A percentile compares a stretch with the other conserved stretches of the same genome.
phyloP scores from a whole-genome alignment of 1,284 basidiomycete genomes.

The Apiotrichum domesticum region DNA sequence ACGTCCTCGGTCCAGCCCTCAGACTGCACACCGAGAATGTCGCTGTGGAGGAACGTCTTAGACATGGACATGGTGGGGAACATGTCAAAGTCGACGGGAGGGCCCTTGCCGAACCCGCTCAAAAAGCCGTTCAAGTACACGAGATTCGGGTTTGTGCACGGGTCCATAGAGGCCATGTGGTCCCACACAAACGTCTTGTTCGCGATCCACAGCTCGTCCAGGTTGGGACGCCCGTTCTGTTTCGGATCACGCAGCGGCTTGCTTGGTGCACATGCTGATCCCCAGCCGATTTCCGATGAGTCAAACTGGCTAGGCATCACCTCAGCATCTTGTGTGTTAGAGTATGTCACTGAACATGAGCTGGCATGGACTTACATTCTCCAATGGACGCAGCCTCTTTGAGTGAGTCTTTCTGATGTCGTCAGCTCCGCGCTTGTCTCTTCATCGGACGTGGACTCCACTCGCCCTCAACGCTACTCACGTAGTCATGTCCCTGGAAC shows the following conservation, averaged over 20 bases:
- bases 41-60: conserved; percentile 55
- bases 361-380: conserved; percentile 32
- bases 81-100: conserved; percentile 50
- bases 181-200: conserved; percentile 38
- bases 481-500: conserved; percentile 43
- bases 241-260: conserved; percentile 33
- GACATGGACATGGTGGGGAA: conserved; percentile 56
- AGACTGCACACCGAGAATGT: conserved; percentile 57
- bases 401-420: conserved; percentile 24
- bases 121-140: conserved; percentile 56
- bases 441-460: too few species aligned
- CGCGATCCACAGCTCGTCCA: conserved; percentile 30
- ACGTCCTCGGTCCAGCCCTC: conserved; percentile 45
- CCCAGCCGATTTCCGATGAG: conserved; percentile 40
- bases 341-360: conserved; percentile 15
- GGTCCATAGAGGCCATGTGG: conserved; percentile 54
- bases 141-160: conserved; percentile 55
- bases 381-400: conserved; percentile 33
- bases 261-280: conserved; percentile 39
- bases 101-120: conserved; percentile 51
- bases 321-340: conserved; percentile 19
- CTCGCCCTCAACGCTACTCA: conserved; percentile 19
- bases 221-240: conserved; percentile 12
- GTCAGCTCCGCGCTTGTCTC: conserved; percentile 1
- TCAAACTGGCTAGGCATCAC: conserved; percentile 24